Evolutionary conservation across 306 rosid genomes (phyloP).

Genomic region (Argentina anserina): DNA sequence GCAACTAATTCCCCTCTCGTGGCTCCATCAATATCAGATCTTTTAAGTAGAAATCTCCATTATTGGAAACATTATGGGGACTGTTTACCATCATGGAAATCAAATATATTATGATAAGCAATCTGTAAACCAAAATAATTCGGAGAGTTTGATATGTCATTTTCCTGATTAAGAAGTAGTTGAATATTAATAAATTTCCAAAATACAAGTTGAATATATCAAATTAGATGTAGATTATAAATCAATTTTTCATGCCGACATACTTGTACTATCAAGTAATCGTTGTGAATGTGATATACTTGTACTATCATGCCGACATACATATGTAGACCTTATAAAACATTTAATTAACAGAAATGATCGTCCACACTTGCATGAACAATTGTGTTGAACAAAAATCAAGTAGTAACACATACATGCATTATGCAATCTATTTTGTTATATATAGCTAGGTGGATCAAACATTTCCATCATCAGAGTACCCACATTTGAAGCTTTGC

Average conservation of each 20-base stretch:
- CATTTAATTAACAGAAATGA: not conserved
- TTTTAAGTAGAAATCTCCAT: not conserved
- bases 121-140: not conserved
- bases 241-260: not conserved
- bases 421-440: not conserved
- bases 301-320: no score
- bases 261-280: not conserved
- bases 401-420: not conserved
- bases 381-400: not conserved
- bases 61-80: not conserved
- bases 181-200: not conserved
- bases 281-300: not conserved
- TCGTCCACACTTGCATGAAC: not conserved
- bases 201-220: no score
- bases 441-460: not conserved
- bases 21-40: not conserved
- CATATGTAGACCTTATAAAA: no score
- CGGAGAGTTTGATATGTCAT: not conserved
- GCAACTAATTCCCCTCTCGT: not conserved
- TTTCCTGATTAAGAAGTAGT: not conserved
- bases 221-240: not conserved
- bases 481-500: not conserved
- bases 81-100: not conserved
- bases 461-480: conserved; percentile 2
- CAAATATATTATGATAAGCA: not conserved